A percentile compares a stretch with the other conserved stretches of the same genome.
Evolutionary conservation across 805 yeast species (phyloP).

Genomic region (Pichia occidentalis): DNA sequence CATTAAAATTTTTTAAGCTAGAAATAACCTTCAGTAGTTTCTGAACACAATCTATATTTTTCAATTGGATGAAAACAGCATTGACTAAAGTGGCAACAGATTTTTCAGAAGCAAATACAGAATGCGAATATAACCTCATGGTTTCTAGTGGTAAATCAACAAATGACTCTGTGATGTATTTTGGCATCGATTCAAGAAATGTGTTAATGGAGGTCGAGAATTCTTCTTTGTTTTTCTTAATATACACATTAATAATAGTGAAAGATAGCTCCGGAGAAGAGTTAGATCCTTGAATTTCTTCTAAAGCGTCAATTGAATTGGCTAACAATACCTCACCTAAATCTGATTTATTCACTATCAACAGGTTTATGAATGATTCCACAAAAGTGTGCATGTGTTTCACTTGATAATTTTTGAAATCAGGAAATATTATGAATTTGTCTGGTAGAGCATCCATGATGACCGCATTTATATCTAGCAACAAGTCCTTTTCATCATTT

Average conservation of each 20-base stretch:
- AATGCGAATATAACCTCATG: slow-evolving; percentile 25
- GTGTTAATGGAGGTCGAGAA: slow-evolving; percentile 26
- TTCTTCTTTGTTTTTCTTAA: slow-evolving; percentile 19
- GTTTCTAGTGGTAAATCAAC: slow-evolving; percentile 30
- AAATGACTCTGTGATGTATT: slow-evolving; percentile 26
- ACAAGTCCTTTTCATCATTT: slow-evolving; percentile 17
- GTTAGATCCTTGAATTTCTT: slow-evolving; percentile 15
- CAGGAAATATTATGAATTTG: slow-evolving; percentile 15
- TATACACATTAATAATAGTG: slow-evolving; percentile 23
- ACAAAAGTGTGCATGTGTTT: slow-evolving; percentile 17
- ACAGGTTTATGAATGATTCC: slow-evolving; percentile 20
- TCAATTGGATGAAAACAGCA: slow-evolving; percentile 5
- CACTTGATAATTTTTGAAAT: slow-evolving; percentile 8
- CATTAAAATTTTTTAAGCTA: slow-evolving; percentile 9
- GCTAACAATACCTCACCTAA: slow-evolving; percentile 18
- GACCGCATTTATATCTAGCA: slow-evolving; percentile 20
- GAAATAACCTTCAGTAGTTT: slow-evolving; percentile 8
- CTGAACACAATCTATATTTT: slow-evolving; percentile 1
- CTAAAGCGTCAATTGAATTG: slow-evolving; percentile 24
- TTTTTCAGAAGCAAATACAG: slow-evolving; percentile 6
- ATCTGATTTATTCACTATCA: slow-evolving; percentile 17
- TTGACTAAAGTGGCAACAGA: slow-evolving; percentile 6
- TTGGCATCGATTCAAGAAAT: slow-evolving; percentile 32
- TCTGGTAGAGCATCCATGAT: slow-evolving; percentile 22
- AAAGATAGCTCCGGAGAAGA: slow-evolving; percentile 24